These are phyloP conservation scores for Cornus florida DNA, from an alignment of 148 eudicot species.

Conservation along the genomic window DNA sequence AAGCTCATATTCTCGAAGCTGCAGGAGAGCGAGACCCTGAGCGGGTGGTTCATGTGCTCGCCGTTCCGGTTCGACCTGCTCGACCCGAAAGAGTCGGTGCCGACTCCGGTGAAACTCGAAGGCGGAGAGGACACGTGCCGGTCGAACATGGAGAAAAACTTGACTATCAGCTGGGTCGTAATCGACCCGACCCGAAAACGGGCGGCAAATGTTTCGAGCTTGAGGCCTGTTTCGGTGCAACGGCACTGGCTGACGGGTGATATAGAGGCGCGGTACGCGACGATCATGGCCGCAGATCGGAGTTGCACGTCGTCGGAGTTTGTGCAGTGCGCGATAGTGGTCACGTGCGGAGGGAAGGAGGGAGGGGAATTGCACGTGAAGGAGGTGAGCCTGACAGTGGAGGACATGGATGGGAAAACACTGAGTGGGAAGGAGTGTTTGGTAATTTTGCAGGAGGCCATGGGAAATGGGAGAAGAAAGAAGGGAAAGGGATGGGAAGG, in stretches of 20 bases:
- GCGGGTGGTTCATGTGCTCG: slow-evolving; percentile 35
- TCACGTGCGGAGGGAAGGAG: slow-evolving; percentile 42
- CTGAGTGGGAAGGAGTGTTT: slow-evolving; percentile 51
- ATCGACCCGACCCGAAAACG: slow-evolving; percentile 47
- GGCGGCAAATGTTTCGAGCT: slow-evolving; percentile 51
- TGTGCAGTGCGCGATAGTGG: slow-evolving; percentile 38
- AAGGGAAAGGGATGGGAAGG: slow-evolving; percentile 16
- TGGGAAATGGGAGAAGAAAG: slow-evolving; percentile 44
- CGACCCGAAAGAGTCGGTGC: slow-evolving; percentile 38
- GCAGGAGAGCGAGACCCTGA: slow-evolving; percentile 28
- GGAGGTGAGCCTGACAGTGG: slow-evolving; percentile 53
- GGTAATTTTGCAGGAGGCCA: slow-evolving; percentile 37
- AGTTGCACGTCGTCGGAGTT: slow-evolving; percentile 16
- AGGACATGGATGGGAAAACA: slow-evolving; percentile 56
- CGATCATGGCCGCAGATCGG: slow-evolving; percentile 26
- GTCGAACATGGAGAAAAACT: slow-evolving; percentile 20
- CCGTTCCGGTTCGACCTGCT: slow-evolving; percentile 56
- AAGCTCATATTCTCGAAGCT: slow-evolving; percentile 42
- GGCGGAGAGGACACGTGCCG: slow-evolving; percentile 17
- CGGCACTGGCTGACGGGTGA: slow-evolving; percentile 51
- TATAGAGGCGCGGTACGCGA: slow-evolving; percentile 30
- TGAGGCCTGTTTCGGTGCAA: slow-evolving; percentile 37
- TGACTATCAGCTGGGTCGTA: slow-evolving; percentile 68
- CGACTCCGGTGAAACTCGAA: slow-evolving; percentile 20
- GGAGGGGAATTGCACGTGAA: slow-evolving; percentile 43